phyloP scores from a whole-genome alignment of 108 stramenopile species.

The Skeletonema marinoi region DNA sequence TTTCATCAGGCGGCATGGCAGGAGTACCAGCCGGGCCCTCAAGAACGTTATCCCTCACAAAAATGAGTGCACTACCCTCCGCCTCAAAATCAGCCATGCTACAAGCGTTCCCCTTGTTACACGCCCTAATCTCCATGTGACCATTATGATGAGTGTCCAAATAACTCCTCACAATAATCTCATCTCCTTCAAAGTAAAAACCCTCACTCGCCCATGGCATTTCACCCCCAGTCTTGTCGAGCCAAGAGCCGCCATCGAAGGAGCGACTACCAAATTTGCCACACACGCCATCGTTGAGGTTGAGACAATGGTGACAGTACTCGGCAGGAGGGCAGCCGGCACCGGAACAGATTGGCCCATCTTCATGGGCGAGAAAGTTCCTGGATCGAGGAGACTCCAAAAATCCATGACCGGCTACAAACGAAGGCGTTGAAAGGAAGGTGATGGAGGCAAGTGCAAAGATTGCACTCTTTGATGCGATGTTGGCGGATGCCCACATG shows the following conservation, averaged over 20 bases:
- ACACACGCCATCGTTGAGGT: conserved; percentile 29
- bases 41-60: conserved; percentile 34
- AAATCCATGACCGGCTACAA: conserved; percentile 8
- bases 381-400: conserved; percentile 16
- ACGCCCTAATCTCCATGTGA: conserved; percentile 35
- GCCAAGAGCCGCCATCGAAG: conserved; percentile 14
- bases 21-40: conserved; percentile 17
- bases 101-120: conserved; percentile 7
- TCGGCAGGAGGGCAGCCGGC: conserved; percentile 34
- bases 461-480: not conserved
- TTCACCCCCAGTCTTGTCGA: conserved; percentile 13
- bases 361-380: conserved; percentile 8
- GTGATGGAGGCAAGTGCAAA: not conserved
- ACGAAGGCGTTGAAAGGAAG: not conserved
- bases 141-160: conserved; percentile 33
- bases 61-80: conserved; percentile 26
- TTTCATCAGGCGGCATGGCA: conserved; percentile 21
- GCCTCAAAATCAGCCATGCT: conserved; percentile 29
- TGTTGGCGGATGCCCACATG: not conserved
- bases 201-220: conserved; percentile 38
- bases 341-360: not conserved
- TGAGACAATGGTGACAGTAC: conserved; percentile 41
- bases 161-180: conserved; percentile 9
- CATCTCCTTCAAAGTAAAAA: conserved; percentile 20
- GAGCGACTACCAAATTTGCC: not conserved